Percentiles rank a stretch among this genome's conserved stretches.
phyloP scores from a whole-genome alignment of 2,329 filamentous ascomycete genomes.

The Ophiosphaerella korrae region DNA sequence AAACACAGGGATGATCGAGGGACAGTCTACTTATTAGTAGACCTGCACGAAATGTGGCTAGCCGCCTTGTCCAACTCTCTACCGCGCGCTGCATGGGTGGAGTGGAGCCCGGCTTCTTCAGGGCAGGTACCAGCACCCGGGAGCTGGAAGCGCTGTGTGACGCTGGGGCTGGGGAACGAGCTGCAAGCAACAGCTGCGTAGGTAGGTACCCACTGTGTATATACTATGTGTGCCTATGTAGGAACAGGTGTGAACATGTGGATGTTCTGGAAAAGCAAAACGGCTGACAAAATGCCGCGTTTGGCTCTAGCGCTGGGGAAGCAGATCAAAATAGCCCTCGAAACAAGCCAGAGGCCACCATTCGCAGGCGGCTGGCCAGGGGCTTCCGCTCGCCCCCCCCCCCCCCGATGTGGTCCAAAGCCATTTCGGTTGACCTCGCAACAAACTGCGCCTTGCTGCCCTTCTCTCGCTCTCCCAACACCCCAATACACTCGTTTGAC shows the following conservation, averaged over 20 bases:
- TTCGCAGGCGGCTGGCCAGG: slow-evolving; percentile 14
- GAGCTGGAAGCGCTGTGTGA: slow-evolving; percentile 2
- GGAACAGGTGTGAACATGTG: too few relatives aligned
- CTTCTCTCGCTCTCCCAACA: not conserved
- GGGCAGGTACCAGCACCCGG: not conserved
- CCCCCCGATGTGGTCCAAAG: slow-evolving; percentile 3
- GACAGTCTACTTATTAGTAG: not conserved
- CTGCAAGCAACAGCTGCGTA: too few relatives aligned
- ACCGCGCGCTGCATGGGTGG: slow-evolving; percentile 8
- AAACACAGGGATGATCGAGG: slow-evolving; percentile 6
- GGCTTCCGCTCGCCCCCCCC: slow-evolving; percentile 8
- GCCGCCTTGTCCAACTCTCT: slow-evolving; percentile 6
- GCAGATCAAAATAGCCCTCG: slow-evolving; percentile 18
- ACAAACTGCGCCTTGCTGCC: slow-evolving; percentile 19
- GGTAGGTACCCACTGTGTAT: too few relatives aligned
- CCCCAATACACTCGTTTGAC: slow-evolving; percentile 25
- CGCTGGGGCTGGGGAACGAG: not conserved
- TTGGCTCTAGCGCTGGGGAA: slow-evolving; percentile 16
- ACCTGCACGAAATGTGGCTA: slow-evolving; percentile 13
- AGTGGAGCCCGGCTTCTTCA: not conserved
- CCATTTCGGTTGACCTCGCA: slow-evolving; percentile 30
- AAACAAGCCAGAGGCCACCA: slow-evolving; percentile 2
- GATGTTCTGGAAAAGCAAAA: not conserved
- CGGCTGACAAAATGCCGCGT: not conserved
- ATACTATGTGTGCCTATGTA: not conserved